Base-by-base conservation (phyloP, 306 rosid species). In the Sicyos edulis region DNA sequence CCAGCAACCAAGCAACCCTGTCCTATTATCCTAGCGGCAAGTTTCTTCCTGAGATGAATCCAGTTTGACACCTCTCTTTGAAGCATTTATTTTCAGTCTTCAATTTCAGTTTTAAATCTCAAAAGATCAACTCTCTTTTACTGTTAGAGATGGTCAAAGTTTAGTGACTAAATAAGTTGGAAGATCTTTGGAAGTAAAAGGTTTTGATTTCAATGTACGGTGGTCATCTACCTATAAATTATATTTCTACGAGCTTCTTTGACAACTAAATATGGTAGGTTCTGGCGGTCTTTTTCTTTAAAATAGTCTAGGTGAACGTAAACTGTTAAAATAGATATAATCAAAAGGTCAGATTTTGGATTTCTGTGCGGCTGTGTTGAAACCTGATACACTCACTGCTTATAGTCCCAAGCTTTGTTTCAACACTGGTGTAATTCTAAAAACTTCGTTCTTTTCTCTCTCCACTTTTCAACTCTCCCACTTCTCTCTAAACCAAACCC, bases 351-450 rank as follows among this genome's bases (percentile, higher is more conserved):
- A 40, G 10, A 40, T 40, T 40, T 40, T 40, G 10, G 45, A 40
- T 3, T 13, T 4, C 6, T 34, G 40, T 34, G 40, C 40, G 5
- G 40, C 40, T 34, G 16, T 50, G 54, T 50, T 50, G 14, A 13
- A 50, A 13, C 54, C n/a, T 4, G 17, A 51, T 51, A 51, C 15
- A 14, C 55, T 15, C 16, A 4, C 8, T 56, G 16, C 61, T 8
- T 47, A 6, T 26, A 71, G 17, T 71, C 24, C 22, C 11, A 19
- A 45, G 21, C 54, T 67, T 14, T 50, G 72, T 15, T 11, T 71
- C 9, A n/a, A 26, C 4, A 16, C 12, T 54, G 59, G 70, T 7
- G 57, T 20, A 71, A 74, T 74, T 53, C n/a, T n/a, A n/a, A n/a
- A n/a, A n/a, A n/a, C n/a, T n/a, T n/a, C n/a, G n/a, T n/a, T n/a